phyloP scores from a whole-genome alignment of 805 yeast species.

The Candida vaughaniae region DNA sequence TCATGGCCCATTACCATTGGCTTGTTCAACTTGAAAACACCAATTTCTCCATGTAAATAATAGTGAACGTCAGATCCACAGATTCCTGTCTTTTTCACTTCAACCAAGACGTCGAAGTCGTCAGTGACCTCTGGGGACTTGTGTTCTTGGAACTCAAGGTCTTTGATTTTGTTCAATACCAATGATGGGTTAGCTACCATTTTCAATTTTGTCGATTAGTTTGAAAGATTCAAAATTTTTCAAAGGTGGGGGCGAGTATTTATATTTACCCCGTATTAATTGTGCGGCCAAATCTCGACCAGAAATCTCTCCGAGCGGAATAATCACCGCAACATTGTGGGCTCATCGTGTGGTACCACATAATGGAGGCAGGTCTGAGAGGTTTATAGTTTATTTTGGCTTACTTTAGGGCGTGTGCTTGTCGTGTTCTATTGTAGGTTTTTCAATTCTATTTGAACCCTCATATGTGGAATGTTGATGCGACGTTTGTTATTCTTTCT shows the following conservation, averaged over 20 bases:
- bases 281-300: constrained; percentile 2
- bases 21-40: constrained; percentile 64
- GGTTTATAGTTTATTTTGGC: too few species aligned
- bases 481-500: too few species aligned
- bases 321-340: constrained; percentile 7
- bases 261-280: constrained; percentile 12
- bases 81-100: constrained; percentile 79
- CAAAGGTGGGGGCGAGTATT: constrained; percentile 1
- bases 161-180: constrained; percentile 63
- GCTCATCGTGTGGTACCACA: too few species aligned
- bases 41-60: constrained; percentile 76
- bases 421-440: too few species aligned
- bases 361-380: too few species aligned
- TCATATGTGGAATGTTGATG: too few species aligned
- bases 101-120: constrained; percentile 69
- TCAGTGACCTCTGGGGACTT: constrained; percentile 63
- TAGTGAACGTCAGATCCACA: constrained; percentile 89
- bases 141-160: constrained; percentile 64
- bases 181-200: constrained; percentile 48
- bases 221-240: neutral
- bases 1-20: constrained; percentile 94
- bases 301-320: constrained; percentile 12
- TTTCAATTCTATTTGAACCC: too few species aligned
- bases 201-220: constrained; percentile 1
- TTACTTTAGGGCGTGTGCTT: too few species aligned